These are phyloP conservation scores for Medicago truncatula DNA, from an alignment of 306 rosid species.

Conservation along the genomic window DNA sequence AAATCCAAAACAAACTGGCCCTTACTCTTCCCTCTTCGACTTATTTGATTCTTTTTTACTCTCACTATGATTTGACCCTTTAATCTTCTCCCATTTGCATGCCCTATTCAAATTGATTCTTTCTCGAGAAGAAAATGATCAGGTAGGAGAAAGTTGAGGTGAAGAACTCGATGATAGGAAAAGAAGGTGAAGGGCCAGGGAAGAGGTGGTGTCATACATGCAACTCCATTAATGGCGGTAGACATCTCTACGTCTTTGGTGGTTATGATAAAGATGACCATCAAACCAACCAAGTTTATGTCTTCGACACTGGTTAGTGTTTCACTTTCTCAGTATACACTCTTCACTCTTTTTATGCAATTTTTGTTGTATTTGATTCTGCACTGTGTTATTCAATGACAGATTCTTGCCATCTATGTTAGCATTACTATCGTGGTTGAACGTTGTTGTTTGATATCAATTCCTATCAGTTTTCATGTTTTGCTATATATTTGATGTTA, in stretches of 20 bases:
- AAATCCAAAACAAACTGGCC: too few relatives aligned
- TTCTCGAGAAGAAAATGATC: conserved; percentile 54
- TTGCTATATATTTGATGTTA: too few relatives aligned
- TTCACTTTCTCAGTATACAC: conserved; percentile 4
- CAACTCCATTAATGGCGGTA: conserved; percentile 93
- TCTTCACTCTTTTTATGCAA: neutral
- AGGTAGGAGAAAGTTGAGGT: conserved; percentile 86
- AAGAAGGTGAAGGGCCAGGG: conserved; percentile 80
- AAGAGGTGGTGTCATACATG: conserved; percentile 99
- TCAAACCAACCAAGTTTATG: conserved; percentile 92
- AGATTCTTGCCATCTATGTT: conserved; percentile 10
- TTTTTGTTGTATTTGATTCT: neutral
- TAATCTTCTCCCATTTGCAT: too few relatives aligned
- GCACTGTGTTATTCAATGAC: neutral
- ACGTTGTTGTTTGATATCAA: too few relatives aligned
- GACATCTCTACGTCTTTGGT: conserved; percentile 84
- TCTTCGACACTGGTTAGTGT: conserved; percentile 81
- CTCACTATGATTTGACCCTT: too few relatives aligned
- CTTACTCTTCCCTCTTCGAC: too few relatives aligned
- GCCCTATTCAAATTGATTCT: conserved; percentile 13
- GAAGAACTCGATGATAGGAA: conserved; percentile 38
- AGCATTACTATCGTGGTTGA: too few relatives aligned
- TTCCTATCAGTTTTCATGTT: too few relatives aligned
- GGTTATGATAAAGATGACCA: conserved; percentile 94
- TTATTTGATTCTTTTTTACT: too few relatives aligned